These are phyloP conservation scores for Citrus maxima DNA, from an alignment of 345 rosid species.

Conservation along the genomic window DNA sequence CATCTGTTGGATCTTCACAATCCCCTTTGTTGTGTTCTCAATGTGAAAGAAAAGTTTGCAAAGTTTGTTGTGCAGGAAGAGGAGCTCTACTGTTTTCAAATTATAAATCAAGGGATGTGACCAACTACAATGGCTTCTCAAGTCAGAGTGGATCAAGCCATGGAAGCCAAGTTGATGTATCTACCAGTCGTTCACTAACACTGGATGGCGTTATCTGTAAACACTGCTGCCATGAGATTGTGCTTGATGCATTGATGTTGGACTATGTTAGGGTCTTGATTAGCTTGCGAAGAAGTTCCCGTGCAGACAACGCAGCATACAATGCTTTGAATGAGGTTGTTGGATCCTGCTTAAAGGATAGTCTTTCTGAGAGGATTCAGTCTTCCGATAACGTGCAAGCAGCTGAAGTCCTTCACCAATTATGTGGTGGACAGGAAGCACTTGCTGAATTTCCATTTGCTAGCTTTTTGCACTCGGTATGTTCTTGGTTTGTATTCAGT, in stretches of 20 bases:
- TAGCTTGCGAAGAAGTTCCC: slow-evolving; percentile 69
- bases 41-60: slow-evolving; percentile 75
- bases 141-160: slow-evolving; percentile 61
- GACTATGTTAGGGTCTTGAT: slow-evolving; percentile 85
- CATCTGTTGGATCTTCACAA: slow-evolving; percentile 40
- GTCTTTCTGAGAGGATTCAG: slow-evolving; percentile 36
- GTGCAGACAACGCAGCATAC: slow-evolving; percentile 62
- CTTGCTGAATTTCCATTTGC: slow-evolving; percentile 93
- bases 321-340: slow-evolving; percentile 62
- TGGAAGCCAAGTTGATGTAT: slow-evolving; percentile 53
- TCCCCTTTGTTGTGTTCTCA: slow-evolving; percentile 56
- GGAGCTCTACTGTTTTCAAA: slow-evolving; percentile 76
- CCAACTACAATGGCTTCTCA: slow-evolving; percentile 30
- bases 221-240: slow-evolving; percentile 63
- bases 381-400: slow-evolving; percentile 32
- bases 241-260: slow-evolving; percentile 73
- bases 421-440: slow-evolving; percentile 69
- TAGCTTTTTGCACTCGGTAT: slow-evolving; percentile 81
- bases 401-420: slow-evolving; percentile 34
- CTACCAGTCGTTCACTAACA: slow-evolving; percentile 44
- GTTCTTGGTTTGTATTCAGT: slow-evolving; percentile 7
- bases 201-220: slow-evolving; percentile 67
- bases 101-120: slow-evolving; percentile 46
- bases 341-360: slow-evolving; percentile 43
- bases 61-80: slow-evolving; percentile 83